phyloP scores from a whole-genome alignment of 2,329 filamentous ascomycete species.

The Fusarium sp. region DNA sequence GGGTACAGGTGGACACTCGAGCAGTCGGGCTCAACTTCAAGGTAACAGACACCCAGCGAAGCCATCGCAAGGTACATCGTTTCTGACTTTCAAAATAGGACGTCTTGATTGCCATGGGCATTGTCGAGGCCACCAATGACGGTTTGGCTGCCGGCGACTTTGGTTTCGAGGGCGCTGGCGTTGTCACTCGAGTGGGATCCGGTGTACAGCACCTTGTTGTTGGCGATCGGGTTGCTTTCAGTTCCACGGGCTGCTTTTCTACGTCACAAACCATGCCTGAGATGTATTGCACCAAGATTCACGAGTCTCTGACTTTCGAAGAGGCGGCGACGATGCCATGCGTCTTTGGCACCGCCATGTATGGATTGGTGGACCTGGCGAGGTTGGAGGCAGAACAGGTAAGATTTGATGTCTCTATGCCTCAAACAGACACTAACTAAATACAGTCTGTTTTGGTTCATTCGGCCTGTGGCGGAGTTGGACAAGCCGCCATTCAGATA shows the following conservation, averaged over 20 bases:
- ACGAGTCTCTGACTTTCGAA: conserved; percentile 52
- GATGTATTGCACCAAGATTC: conserved; percentile 50
- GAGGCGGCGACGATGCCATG: conserved; percentile 54
- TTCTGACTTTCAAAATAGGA: conserved; percentile 47
- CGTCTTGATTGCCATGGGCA: conserved; percentile 54
- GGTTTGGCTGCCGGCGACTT: conserved; percentile 36
- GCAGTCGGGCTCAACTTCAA: conserved; percentile 17
- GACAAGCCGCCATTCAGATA: conserved; percentile 51
- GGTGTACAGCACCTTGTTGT: conserved; percentile 45
- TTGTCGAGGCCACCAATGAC: conserved; percentile 31
- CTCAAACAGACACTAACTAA: background rate
- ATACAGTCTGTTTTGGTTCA: conserved; percentile 53
- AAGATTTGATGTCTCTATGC: background rate
- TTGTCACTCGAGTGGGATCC: conserved; percentile 49
- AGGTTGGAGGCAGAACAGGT: conserved; percentile 20
- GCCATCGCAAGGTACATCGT: background rate
- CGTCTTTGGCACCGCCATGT: conserved; percentile 49
- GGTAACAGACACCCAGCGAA: conserved; percentile 4
- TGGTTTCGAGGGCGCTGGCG: conserved; percentile 50
- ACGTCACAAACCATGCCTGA: conserved; percentile 25
- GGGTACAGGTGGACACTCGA: conserved; percentile 14
- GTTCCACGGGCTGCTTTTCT: conserved; percentile 48
- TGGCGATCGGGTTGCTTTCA: conserved; percentile 53
- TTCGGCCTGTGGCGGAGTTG: conserved; percentile 52
- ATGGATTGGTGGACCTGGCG: conserved; percentile 26